Evolutionary conservation across 208 protist species (phyloP), one percentile per base, ranked within the genome.

Genomic region (Vickermania ingenoplastis): DNA sequence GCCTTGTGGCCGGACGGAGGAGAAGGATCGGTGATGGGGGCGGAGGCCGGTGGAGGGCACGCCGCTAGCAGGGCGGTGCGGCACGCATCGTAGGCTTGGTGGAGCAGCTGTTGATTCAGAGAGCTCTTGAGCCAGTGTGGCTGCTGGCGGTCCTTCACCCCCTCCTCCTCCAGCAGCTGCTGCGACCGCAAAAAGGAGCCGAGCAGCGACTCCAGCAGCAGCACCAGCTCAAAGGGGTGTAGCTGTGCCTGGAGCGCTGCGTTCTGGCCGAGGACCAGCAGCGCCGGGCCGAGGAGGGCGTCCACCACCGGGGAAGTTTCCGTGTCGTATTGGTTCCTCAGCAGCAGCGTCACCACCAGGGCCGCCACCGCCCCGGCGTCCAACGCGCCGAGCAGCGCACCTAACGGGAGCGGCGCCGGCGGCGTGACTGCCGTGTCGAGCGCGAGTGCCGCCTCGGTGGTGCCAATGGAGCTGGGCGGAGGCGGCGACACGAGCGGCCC

Each of bases 211-310:
- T 73, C 68, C 57, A 92, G 64, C 25, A 88, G 41, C 49, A 77
- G 71, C 23, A 89, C 67, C 0, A 88, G 69, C 53, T 92, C 86
- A 25, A 86, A 79, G 22, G 86, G 86, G 63, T 89, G 89, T 24
- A 92, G 58, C 45, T 87, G 72, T 11, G 65, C 31, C n/a, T n/a
- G n/a, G n/a, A n/a, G n/a, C n/a, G n/a, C n/a, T n/a, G n/a, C 14
- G 69, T 65, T 24, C 11, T 54, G 56, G 7, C 63, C 60, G n/a
- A 83, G 59, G 0, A 60, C 61, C 24, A 87, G 21, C 57, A 92
- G 69, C 41, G 75, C 58, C 79, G 76, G 84, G n/a, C 75, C 74
- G 48, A 83, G 60, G 57, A 90, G 68, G 3, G 58, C 67, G 21
- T 57, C 30, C 17, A 62, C 64, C 31, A 61, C 65, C 11, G 24